These are phyloP conservation scores for Leishmania turanica DNA, from an alignment of 208 protist species.

Conservation along the genomic window DNA sequence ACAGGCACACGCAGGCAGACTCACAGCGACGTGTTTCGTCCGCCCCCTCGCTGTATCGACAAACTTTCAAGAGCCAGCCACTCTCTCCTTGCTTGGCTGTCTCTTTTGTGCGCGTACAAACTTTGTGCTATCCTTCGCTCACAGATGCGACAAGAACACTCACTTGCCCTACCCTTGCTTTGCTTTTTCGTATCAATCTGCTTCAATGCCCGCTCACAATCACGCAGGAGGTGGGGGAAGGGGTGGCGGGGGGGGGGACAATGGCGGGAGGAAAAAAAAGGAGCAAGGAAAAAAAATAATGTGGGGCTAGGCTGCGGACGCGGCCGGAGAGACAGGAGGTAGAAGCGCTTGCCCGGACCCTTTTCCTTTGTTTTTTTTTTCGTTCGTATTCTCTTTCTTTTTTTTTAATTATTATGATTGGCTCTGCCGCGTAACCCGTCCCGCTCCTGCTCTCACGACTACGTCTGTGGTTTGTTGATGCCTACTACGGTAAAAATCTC, in stretches of 20 bases:
- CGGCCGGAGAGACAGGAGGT: not conserved
- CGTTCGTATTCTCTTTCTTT: not conserved
- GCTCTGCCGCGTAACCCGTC: not conserved
- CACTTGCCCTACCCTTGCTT: not conserved
- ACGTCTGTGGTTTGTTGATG: not conserved
- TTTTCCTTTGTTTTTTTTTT: not conserved
- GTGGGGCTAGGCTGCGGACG: not conserved
- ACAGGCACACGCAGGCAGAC: not conserved
- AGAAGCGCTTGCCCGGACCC: not conserved
- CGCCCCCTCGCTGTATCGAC: not conserved
- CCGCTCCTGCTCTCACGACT: not conserved
- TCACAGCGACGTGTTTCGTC: not conserved
- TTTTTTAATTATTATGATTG: not conserved
- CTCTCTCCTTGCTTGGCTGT: not conserved
- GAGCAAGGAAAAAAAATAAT: not conserved
- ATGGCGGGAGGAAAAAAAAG: not conserved
- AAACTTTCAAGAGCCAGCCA: not conserved
- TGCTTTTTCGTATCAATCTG: not conserved
- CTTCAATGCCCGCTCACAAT: not conserved
- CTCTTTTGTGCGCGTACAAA: not conserved
- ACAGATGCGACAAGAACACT: not conserved
- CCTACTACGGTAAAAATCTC: not conserved
- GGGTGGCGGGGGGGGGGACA: not conserved
- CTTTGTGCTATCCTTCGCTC: not conserved
- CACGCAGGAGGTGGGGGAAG: not conserved